phyloP scores from a whole-genome alignment of 2,329 filamentous ascomycete species.

The Trichoderma harzianum region DNA sequence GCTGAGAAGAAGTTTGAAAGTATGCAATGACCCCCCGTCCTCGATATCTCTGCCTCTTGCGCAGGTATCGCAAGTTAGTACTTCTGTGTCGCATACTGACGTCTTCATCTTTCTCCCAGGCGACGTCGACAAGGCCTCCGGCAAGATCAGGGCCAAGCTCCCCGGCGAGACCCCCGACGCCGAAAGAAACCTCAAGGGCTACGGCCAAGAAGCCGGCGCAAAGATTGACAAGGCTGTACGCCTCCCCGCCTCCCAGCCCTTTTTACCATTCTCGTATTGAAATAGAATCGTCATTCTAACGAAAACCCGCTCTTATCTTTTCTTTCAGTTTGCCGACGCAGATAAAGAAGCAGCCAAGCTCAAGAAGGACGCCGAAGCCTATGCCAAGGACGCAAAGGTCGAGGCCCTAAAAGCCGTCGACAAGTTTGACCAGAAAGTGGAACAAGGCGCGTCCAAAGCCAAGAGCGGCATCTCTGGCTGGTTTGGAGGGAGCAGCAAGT shows the following conservation, averaged over 20 bases:
- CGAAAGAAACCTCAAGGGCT: constrained; percentile 58
- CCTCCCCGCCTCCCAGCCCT: constrained; percentile 21
- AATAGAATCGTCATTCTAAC: neutral
- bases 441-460: constrained; percentile 73
- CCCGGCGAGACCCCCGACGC: constrained; percentile 58
- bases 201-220: constrained; percentile 50
- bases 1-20: constrained; percentile 87
- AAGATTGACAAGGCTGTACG: constrained; percentile 69
- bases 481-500: constrained; percentile 67
- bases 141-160: constrained; percentile 59
- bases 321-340: constrained; percentile 47
- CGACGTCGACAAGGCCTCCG: constrained; percentile 68
- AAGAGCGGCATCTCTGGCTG: constrained; percentile 82
- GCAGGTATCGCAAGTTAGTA: neutral
- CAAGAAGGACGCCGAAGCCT: constrained; percentile 57
- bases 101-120: constrained; percentile 46
- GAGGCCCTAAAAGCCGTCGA: constrained; percentile 71
- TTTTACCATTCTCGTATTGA: no score
- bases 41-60: neutral
- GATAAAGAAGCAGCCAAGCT: constrained; percentile 61
- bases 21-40: constrained; percentile 41
- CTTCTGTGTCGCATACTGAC: neutral
- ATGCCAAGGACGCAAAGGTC: constrained; percentile 61
- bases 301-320: neutral
- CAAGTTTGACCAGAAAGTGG: constrained; percentile 77